Evolutionary conservation across 306 rosid genomes (phyloP).

Genomic region (Prunus dulcis): DNA sequence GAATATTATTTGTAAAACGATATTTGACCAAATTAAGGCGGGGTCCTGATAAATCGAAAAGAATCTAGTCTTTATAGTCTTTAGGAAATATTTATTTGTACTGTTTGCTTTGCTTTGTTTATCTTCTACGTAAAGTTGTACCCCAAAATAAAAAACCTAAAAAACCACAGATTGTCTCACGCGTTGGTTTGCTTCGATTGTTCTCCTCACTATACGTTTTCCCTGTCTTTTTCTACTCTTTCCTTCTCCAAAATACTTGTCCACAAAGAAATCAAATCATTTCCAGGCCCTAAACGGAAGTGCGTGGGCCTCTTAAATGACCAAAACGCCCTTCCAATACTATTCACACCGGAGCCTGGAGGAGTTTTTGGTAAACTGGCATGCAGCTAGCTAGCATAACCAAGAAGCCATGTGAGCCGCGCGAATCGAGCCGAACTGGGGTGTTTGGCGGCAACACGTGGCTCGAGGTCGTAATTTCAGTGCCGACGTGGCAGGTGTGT

Average conservation of each 20-base stretch:
- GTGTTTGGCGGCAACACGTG: constrained; percentile 31
- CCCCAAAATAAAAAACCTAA: constrained; percentile 14
- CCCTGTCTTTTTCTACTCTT: constrained; percentile 33
- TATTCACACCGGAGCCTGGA: neutral
- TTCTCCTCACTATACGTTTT: constrained; percentile 57
- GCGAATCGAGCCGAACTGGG: neutral
- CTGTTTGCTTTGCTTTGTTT: constrained; percentile 26
- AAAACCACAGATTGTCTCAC: constrained; percentile 26
- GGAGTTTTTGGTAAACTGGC: constrained; percentile 16
- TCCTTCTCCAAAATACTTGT: constrained; percentile 67
- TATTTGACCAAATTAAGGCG: neutral
- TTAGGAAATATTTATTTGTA: neutral
- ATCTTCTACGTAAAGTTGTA: constrained; percentile 27
- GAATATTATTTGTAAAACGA: neutral
- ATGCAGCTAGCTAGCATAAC: neutral
- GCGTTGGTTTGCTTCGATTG: constrained; percentile 36
- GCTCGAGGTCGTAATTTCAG: constrained; percentile 1
- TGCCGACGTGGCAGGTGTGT: constrained; percentile 33
- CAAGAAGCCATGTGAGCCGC: constrained; percentile 24
- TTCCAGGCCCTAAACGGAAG: constrained; percentile 26
- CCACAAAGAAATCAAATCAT: constrained; percentile 41
- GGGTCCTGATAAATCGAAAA: neutral
- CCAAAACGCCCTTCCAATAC: constrained; percentile 19
- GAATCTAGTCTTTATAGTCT: neutral
- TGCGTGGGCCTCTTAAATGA: constrained; percentile 3